Percentiles rank a stretch among this genome's conserved stretches.
These are phyloP conservation scores for Macroventuria anomochaeta DNA, from an alignment of 2,329 filamentous ascomycete genomes.

Conservation along the genomic window DNA sequence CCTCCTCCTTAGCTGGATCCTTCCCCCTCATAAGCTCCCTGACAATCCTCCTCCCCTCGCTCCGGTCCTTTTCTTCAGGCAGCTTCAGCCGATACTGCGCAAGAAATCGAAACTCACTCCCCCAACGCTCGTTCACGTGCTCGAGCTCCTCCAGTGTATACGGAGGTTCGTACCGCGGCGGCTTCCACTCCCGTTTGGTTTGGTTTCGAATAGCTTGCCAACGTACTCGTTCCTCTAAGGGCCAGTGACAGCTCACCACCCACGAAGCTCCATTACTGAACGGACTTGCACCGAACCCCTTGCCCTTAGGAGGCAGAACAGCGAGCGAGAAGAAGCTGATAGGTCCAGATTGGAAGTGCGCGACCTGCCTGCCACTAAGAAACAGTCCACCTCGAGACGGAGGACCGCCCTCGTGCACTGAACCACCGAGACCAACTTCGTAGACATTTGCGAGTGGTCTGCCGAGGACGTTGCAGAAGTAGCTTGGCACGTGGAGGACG, in stretches of 20 bases:
- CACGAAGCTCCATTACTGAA: background rate
- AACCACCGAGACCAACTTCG: background rate
- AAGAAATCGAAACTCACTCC: background rate
- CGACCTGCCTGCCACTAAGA: background rate
- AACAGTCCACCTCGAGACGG: background rate
- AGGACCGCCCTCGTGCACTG: background rate
- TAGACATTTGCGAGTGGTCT: background rate
- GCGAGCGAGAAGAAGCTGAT: constrained; percentile 1
- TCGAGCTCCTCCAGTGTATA: background rate
- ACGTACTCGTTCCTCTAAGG: background rate
- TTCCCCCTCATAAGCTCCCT: background rate
- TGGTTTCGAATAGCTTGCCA: background rate
- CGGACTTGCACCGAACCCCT: background rate
- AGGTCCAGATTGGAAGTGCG: constrained; percentile 1
- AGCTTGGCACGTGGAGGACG: constrained; percentile 4
- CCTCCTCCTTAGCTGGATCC: background rate
- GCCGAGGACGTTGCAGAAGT: constrained; percentile 7
- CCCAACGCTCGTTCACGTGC: background rate
- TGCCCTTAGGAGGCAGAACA: background rate
- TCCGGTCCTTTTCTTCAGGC: background rate
- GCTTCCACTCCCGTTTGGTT: background rate
- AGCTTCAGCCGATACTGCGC: background rate
- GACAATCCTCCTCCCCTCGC: constrained; percentile 1
- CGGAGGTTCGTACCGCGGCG: background rate
- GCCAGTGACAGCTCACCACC: background rate